Evolutionary conservation across 148 eudicot species (phyloP), one percentile per base, ranked within the genome.

Genomic region (Arctostaphylos glauca): DNA sequence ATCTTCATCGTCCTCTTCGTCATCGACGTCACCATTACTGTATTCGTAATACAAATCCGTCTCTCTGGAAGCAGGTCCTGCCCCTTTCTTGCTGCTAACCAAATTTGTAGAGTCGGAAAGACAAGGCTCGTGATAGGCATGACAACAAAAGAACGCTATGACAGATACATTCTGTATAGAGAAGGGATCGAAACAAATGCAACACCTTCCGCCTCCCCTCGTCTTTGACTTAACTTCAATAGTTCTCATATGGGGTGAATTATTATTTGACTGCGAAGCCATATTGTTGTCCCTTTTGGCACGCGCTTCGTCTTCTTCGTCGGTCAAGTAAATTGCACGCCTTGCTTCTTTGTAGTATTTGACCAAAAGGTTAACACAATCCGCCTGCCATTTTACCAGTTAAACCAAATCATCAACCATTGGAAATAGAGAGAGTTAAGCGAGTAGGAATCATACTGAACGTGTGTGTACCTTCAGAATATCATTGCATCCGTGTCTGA

Each of bases 331-430:
- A 84, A 96, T 82, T 23, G 92, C 99, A 54, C 91, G 95, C 79
- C 91, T 89, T 64, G 99, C 98, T 92, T 96, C 99, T 84, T 94
- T 94, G 89, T 91, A 93, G 88, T 89, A 94, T 88, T 94, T 96
- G 25, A 96, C 89, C 82, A 92, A 84, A 41, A 96, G 89, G 86
- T 94, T 92, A 73, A 96, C 91, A 76, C 91, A 86, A 87, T 96
- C 99, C 44, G 98, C 92, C 99, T 96, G 95, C 83, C 82, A 85
- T 54, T 80, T 46, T 47, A 66, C 77, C 47, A 41, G 52, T 56
- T 12, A 49, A 38, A 60, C 58, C 7, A 70, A 76, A 78, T 76
- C 2, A 23, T 55, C 49, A 68, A 54, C 49, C 38, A 81, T n/a
- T 49, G 15, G 79, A 48, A 38, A 60, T 44, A 8, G 25, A 9